Conservation (phyloP, 1,139 yeast genomes). For the Geotrichum candidum region DNA sequence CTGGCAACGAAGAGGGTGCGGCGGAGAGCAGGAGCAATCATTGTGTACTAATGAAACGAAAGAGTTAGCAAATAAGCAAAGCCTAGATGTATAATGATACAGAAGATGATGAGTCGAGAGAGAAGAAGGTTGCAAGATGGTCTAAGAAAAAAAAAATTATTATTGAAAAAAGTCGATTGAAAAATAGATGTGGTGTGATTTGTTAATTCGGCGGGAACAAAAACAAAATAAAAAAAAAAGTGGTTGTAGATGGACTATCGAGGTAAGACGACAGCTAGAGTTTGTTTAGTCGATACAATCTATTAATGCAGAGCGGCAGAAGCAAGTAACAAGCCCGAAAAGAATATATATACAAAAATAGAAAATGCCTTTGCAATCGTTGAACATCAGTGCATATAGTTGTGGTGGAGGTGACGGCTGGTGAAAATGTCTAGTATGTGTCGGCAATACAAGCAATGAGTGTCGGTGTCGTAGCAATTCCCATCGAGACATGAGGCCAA, state of each 20-base stretch:
- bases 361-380: not conserved
- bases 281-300: not conserved
- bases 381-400: not conserved
- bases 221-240: not conserved
- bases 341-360: not conserved
- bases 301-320: not conserved
- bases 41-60: slow-evolving; percentile 4
- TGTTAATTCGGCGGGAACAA: not conserved
- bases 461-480: not conserved
- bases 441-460: not conserved
- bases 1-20: slow-evolving; percentile 21
- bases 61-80: not conserved
- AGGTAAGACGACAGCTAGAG: not conserved
- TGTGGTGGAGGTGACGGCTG: not conserved
- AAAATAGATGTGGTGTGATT: slow-evolving; percentile 6
- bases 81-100: not conserved
- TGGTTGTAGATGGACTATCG: not conserved
- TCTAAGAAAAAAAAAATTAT: not conserved
- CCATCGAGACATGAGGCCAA: not conserved
- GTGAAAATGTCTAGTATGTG: too few species aligned
- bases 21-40: slow-evolving; percentile 22
- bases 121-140: not conserved
- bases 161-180: not conserved
- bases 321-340: not conserved
- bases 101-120: not conserved